Evolutionary conservation across 2,329 filamentous ascomycete genomes (phyloP), one percentile per base, ranked within the genome.

Genomic region (Penicillium sp.): DNA sequence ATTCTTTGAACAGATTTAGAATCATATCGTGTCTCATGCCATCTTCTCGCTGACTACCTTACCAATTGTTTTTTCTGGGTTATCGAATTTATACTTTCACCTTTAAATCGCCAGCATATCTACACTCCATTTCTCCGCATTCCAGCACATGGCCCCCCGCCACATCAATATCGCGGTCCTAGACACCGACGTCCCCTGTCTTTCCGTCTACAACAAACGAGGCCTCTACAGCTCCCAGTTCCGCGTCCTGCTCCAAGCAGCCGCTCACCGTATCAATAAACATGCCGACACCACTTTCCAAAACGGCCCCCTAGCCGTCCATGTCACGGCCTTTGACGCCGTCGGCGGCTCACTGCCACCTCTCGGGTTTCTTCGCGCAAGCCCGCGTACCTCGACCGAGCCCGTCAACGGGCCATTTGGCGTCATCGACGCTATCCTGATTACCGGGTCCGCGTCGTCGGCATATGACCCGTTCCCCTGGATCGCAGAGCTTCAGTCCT

Each of bases 161-260:
- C 67, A 40, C 19, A 68, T 80, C 67, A 69, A 79, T 68, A 65
- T 78, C 63, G 68, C 78, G 60, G 60, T 75, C 24, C 63, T 79
- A 53, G 72, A 81, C 70, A 60, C 74, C 63, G 70, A 81, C 65
- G 59, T 75, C 22, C 76, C 76, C 22, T 73, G 74, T 15, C 70
- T 69, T 12, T 56, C 67, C 28, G 70, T 78, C 58, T 77, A 76
- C 61, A 60, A 61, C 19, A 56, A 68, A 17, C 74, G 72, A 6
- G 76, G 76, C 53, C 66, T 77, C 44, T 78, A 75, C 64, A 77
- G 75, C 53, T 73, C 76, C 4, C 75, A 75, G 40, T 78, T 78
- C 62, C 70, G 72, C 2, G 54, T 53, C 3, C 68, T 78, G 1
- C 72, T 78, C 2, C 68, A 72, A 60, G 56, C 68, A 37, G 76